Conservation (phyloP, 1,284 basidiomycete genomes). For the Puccinia coronata region DNA sequence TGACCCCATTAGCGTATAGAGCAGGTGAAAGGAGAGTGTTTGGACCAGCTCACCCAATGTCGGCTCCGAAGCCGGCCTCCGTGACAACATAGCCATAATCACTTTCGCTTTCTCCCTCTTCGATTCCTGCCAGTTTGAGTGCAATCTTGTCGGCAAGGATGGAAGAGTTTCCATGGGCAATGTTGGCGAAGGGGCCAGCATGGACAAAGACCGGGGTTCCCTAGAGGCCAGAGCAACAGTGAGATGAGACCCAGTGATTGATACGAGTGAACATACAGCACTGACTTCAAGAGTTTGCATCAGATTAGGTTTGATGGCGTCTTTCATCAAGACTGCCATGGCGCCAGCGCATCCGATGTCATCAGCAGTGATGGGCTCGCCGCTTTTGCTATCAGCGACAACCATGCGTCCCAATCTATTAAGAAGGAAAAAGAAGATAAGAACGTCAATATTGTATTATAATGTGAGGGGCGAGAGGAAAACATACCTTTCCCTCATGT, state of each 20-base stretch:
- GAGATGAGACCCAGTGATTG: not conserved
- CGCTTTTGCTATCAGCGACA: constrained; percentile 87
- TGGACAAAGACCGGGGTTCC: constrained; percentile 99
- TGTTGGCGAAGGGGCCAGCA: constrained; percentile 98
- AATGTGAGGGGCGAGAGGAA: not conserved
- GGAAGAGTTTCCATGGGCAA: constrained; percentile 98
- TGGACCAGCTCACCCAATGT: constrained; percentile 70
- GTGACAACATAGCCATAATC: constrained; percentile 93
- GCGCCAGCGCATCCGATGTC: constrained; percentile 95
- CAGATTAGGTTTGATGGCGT: constrained; percentile 97
- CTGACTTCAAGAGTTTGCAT: constrained; percentile 92
- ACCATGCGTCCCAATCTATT: constrained; percentile 83
- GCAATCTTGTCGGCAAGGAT: constrained; percentile 95
- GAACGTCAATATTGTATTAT: constrained; percentile 1
- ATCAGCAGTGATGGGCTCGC: constrained; percentile 91
- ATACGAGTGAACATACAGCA: not conserved
- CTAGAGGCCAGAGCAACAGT: constrained; percentile 57
- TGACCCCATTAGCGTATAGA: constrained; percentile 57
- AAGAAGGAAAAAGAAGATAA: not conserved
- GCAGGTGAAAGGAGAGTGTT: not conserved
- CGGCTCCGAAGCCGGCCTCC: constrained; percentile 97
- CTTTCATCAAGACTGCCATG: constrained; percentile 95
- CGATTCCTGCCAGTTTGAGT: constrained; percentile 94
- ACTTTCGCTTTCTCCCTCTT: constrained; percentile 79
- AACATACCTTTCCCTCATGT: constrained; percentile 77